Conservation (phyloP, 179 eudicot genomes). For the Spinacia oleracea region DNA sequence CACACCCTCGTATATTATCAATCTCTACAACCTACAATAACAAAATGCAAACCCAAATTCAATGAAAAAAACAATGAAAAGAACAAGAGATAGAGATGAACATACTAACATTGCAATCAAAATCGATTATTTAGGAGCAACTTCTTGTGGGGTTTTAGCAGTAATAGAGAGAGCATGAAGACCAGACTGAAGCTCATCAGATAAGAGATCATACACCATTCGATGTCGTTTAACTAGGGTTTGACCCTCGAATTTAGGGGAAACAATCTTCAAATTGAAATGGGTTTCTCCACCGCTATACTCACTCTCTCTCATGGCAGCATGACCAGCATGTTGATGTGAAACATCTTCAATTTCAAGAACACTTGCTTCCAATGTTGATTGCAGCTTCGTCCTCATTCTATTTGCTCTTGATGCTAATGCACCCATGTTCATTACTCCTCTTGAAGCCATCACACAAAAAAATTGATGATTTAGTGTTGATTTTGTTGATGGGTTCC, state of each 20-base stretch:
- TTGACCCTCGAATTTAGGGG: slow-evolving; percentile 61
- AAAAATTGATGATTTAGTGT: not conserved
- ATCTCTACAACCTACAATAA: not conserved
- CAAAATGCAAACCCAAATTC: not conserved
- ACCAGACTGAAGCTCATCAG: slow-evolving; percentile 67
- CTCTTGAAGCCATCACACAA: slow-evolving; percentile 41
- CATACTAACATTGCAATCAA: slow-evolving; percentile 17
- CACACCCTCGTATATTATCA: too few species aligned
- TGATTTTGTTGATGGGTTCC: not conserved
- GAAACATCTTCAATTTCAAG: slow-evolving; percentile 78
- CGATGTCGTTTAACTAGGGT: slow-evolving; percentile 70
- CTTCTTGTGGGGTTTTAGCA: slow-evolving; percentile 72
- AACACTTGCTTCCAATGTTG: slow-evolving; percentile 46
- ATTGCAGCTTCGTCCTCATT: slow-evolving; percentile 58
- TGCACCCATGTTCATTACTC: slow-evolving; percentile 26
- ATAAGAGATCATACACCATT: slow-evolving; percentile 62
- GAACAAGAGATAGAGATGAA: not conserved
- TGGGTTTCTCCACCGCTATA: slow-evolving; percentile 59
- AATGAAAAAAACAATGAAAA: not conserved
- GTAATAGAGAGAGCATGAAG: slow-evolving; percentile 71
- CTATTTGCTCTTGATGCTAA: slow-evolving; percentile 49
- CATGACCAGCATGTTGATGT: slow-evolving; percentile 78
- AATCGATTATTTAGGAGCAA: slow-evolving; percentile 15
- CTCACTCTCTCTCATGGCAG: slow-evolving; percentile 48
- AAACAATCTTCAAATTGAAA: slow-evolving; percentile 63